These are phyloP conservation scores for Cornus florida DNA, from an alignment of 148 eudicot genomes.

Conservation along the genomic window DNA sequence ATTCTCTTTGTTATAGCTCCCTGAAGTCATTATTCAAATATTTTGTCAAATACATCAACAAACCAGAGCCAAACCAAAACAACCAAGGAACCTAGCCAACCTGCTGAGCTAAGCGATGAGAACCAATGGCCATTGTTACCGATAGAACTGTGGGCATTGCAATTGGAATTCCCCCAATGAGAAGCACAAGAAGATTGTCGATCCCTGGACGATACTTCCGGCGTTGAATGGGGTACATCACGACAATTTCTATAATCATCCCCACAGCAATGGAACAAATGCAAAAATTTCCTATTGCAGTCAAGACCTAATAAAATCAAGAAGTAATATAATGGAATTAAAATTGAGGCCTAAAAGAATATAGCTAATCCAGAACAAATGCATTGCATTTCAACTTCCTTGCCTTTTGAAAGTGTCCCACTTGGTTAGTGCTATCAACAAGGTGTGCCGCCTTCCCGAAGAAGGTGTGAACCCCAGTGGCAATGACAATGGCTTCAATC, in stretches of 20 bases:
- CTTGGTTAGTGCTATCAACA: conserved; percentile 92
- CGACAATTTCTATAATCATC: conserved; percentile 87
- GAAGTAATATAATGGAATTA: conserved; percentile 6
- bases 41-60: background rate
- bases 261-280: conserved; percentile 98
- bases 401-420: conserved; percentile 96
- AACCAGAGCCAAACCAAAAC: background rate
- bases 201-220: conserved; percentile 93
- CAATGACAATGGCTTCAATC: conserved; percentile 92
- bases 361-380: background rate
- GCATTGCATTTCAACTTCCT: conserved; percentile 19
- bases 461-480: conserved; percentile 98
- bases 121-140: conserved; percentile 98
- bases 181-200: conserved; percentile 96
- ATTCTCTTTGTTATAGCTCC: conserved; percentile 72
- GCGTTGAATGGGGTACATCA: conserved; percentile 95
- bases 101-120: conserved; percentile 97
- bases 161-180: conserved; percentile 98
- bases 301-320: conserved; percentile 62
- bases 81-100: conserved; percentile 33
- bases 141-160: conserved; percentile 99
- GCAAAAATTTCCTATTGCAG: conserved; percentile 97
- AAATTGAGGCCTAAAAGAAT: background rate
- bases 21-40: conserved; percentile 26
- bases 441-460: conserved; percentile 99